A percentile compares a stretch with the other conserved stretches of the same genome.
Evolutionary conservation across 176 grass and related monocot species (phyloP).

Genomic region (Lolium rigidum): DNA sequence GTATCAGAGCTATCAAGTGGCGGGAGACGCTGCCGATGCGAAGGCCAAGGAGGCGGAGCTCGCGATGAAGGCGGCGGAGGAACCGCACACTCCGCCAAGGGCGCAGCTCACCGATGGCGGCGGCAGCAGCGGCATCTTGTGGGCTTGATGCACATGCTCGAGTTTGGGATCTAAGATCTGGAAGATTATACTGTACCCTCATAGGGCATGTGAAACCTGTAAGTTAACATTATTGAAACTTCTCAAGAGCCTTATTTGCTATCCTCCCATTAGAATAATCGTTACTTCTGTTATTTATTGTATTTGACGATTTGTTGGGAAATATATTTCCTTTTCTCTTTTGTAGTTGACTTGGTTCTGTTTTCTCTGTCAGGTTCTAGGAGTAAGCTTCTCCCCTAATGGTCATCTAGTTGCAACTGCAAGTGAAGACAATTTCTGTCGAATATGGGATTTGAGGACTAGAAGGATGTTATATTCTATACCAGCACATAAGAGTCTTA

Average conservation of each 20-base stretch:
- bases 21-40: too few species aligned
- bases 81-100: too few species aligned
- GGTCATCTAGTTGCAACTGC: constrained; percentile 91
- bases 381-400: constrained; percentile 87
- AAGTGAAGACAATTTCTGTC: constrained; percentile 92
- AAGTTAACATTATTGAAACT: constrained; percentile 45
- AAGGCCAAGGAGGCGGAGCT: too few species aligned
- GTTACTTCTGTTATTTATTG: background rate
- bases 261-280: background rate
- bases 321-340: background rate
- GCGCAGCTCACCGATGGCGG: too few species aligned
- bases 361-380: constrained; percentile 73
- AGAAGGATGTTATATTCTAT: constrained; percentile 80
- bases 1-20: too few species aligned
- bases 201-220: constrained; percentile 94
- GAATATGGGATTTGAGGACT: constrained; percentile 98
- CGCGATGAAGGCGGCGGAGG: too few species aligned
- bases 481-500: constrained; percentile 89
- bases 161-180: constrained; percentile 95
- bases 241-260: background rate
- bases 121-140: too few species aligned
- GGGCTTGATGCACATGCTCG: constrained; percentile 87
- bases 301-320: constrained; percentile 14
- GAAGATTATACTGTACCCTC: constrained; percentile 81
- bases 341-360: constrained; percentile 29